Evolutionary conservation across 139 green algal genomes (phyloP), one percentile per base, ranked within the genome.

Genomic region (Tetradesmus lagerheimii): DNA sequence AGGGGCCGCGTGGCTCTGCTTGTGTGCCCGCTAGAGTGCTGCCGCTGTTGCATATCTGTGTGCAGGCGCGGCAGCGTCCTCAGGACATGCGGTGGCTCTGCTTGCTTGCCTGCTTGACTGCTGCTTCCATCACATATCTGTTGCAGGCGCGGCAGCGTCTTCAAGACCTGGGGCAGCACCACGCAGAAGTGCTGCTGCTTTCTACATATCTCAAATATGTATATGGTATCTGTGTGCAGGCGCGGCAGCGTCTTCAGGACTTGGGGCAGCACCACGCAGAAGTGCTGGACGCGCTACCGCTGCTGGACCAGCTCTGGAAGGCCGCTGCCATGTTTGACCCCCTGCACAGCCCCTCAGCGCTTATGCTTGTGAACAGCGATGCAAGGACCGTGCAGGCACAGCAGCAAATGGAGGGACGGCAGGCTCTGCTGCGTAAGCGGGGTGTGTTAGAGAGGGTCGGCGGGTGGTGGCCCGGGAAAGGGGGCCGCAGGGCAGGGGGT

Each of bases 261-360:
- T 16, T 81, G 38, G 66, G 37, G 16, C 37, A 23, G 37, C 66
- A 37, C 34, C 23, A 89, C 8, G 84, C 84, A 29, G 27, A 31
- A 25, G 66, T 67, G 29, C 84, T 89, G 66, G 23, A 38, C 15
- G 64, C 35, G 37, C 84, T 89, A 12, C 84, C 84, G 6, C 14
- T 81, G 50, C 38, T 89, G n/a, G 39, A 82, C 1, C 41, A 89
- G 25, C 37, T 81, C 3, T 89, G 84, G 84, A 38, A 43, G 45
- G 53, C 83, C 39, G 83, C 83, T 43, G 83, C 83, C 35, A 37
- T 8, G 9, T 79, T 79, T 38, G 39, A 88, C 38, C 53, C 35
- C 25, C 57, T 71, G 8, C 3, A 18, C 1, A 71, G 23, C 57
- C 57, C 57, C 20, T n/a, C 57, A 27, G 57, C 23, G 31, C 57